Percentiles rank a stretch among this genome's conserved stretches.
Conservation (phyloP, 441 rosid genomes). For the Pelargonium citronellum region DNA sequence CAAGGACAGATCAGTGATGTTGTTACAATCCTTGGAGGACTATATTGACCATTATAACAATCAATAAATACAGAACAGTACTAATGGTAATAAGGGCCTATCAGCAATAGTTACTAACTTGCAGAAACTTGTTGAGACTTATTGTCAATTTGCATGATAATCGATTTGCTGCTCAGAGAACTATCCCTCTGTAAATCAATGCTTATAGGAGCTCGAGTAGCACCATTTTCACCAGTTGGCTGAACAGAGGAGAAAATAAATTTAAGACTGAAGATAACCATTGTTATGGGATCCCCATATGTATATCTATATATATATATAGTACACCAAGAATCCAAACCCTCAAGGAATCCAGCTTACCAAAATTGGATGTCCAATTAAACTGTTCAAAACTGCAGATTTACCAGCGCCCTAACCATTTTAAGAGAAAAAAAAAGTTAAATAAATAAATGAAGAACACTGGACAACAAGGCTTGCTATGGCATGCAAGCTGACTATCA, state of each 20-base stretch:
- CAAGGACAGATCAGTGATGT: not conserved
- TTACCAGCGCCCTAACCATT: constrained; percentile 82
- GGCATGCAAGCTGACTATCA: not conserved
- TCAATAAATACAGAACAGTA: constrained; percentile 2
- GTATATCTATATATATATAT: not conserved
- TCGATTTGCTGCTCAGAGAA: constrained; percentile 67
- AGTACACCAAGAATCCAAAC: not conserved
- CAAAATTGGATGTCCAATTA: constrained; percentile 87
- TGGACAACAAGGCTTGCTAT: not conserved
- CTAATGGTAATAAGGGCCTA: constrained; percentile 11
- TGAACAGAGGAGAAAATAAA: constrained; percentile 24
- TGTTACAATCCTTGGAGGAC: not conserved
- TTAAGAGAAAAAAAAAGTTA: constrained; percentile 8
- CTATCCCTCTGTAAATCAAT: constrained; percentile 60
- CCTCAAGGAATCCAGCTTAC: constrained; percentile 38
- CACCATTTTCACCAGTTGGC: constrained; percentile 56
- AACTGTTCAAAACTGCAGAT: constrained; percentile 84
- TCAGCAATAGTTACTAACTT: constrained; percentile 37
- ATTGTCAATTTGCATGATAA: constrained; percentile 69
- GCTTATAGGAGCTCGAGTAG: constrained; percentile 84
- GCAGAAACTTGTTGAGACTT: constrained; percentile 86
- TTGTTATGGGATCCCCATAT: not conserved
- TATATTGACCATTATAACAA: not conserved
- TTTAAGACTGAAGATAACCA: not conserved
- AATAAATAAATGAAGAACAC: not conserved